Conservation (phyloP, 1,139 yeast species). For the Suhomyces choctaworum region DNA sequence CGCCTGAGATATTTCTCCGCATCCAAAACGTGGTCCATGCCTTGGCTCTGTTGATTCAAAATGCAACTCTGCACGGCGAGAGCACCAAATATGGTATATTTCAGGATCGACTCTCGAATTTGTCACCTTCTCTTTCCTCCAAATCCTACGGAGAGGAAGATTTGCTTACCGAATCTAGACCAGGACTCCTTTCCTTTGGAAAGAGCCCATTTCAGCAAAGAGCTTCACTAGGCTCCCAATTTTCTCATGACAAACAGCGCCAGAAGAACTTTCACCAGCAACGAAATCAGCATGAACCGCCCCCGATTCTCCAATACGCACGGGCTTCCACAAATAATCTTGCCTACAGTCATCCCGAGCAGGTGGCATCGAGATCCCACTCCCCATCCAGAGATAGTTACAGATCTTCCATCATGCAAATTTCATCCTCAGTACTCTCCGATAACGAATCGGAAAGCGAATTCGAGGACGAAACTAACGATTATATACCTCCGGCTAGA, state of each 20-base stretch:
- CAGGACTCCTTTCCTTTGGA: too few relatives aligned
- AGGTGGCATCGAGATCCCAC: conserved; percentile 1
- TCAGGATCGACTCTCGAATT: conserved; percentile 17
- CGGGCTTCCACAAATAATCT: too few relatives aligned
- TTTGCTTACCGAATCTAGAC: conserved; percentile 7
- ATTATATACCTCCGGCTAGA: too few relatives aligned
- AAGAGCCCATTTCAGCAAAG: too few relatives aligned
- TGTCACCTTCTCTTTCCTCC: conserved; percentile 19
- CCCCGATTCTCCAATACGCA: too few relatives aligned
- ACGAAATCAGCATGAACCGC: too few relatives aligned
- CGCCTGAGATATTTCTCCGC: conserved; percentile 7
- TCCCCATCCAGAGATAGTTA: background rate
- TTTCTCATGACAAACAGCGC: too few relatives aligned
- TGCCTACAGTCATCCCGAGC: too few relatives aligned
- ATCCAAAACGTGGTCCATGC: conserved; percentile 8
- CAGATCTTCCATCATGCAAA: conserved; percentile 1
- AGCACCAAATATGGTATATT: conserved; percentile 15
- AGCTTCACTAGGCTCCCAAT: too few relatives aligned
- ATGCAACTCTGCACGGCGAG: conserved; percentile 5
- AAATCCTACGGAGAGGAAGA: conserved; percentile 12
- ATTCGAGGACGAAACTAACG: conserved; percentile 13
- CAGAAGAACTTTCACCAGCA: too few relatives aligned
- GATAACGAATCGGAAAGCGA: conserved; percentile 10
- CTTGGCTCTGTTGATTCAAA: conserved; percentile 6
- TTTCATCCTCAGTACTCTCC: conserved; percentile 2